Percentiles rank a stretch among this genome's conserved stretches.
These are phyloP conservation scores for Ophiostoma perfectum DNA, from an alignment of 2,329 filamentous ascomycete species.

Conservation along the genomic window DNA sequence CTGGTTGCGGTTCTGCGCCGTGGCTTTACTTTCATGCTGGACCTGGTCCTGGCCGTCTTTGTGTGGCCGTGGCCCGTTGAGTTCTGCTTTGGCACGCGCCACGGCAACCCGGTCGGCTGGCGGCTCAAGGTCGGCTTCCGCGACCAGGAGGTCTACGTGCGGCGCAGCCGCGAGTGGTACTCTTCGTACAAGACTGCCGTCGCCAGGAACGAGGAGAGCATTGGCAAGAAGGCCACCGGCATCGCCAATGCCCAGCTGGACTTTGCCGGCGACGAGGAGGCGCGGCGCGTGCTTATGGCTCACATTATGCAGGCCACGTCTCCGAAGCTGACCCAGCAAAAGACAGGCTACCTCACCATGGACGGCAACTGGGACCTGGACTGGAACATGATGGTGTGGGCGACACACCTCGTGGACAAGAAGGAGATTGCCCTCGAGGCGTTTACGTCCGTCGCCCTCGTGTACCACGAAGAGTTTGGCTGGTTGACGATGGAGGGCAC, in stretches of 20 bases:
- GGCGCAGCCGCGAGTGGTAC: conserved; percentile 71
- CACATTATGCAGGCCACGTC: conserved; percentile 65
- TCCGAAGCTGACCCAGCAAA: conserved; percentile 60
- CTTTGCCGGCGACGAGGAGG: conserved; percentile 44
- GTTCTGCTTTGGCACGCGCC: conserved; percentile 57
- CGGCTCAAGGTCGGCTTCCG: conserved; percentile 69
- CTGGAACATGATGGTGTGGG: conserved; percentile 72
- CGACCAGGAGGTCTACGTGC: conserved; percentile 74
- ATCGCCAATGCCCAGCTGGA: conserved; percentile 41
- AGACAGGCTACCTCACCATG: conserved; percentile 85
- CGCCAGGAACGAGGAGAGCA: conserved; percentile 8
- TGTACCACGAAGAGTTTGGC: conserved; percentile 61
- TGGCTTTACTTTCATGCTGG: conserved; percentile 62
- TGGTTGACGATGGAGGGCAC: conserved; percentile 61
- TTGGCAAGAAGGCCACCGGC: background rate
- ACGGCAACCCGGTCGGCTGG: conserved; percentile 65
- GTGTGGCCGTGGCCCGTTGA: conserved; percentile 69
- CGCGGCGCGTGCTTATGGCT: conserved; percentile 54
- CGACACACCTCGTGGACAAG: conserved; percentile 62
- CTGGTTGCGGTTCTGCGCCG: conserved; percentile 54
- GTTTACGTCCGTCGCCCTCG: conserved; percentile 64
- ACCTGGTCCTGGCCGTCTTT: conserved; percentile 64
- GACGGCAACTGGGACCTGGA: conserved; percentile 83
- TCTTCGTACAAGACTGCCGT: conserved; percentile 23
- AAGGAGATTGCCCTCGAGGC: conserved; percentile 57